Conservation (phyloP, 139 green algal species). For the Deuterostichococcus epilithicus region DNA sequence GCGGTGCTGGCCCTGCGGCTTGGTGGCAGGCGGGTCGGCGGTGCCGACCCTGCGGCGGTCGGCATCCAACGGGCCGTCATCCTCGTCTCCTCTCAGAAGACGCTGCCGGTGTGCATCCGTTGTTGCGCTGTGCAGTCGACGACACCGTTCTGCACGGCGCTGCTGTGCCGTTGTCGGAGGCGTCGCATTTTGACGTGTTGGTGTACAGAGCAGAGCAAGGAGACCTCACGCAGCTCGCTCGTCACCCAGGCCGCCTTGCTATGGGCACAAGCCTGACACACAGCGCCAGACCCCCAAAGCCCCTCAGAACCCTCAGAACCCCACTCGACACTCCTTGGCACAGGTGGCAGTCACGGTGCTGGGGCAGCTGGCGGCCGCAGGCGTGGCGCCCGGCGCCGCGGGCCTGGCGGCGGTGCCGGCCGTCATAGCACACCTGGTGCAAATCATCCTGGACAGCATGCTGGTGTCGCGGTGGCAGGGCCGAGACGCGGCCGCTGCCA, state of each 20-base stretch:
- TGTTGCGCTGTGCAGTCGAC: no score
- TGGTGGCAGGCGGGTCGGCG: background rate
- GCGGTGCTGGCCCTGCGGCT: slow-evolving; percentile 13
- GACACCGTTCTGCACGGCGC: no score
- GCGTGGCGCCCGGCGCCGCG: slow-evolving; percentile 12
- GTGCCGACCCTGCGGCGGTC: background rate
- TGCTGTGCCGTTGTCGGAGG: no score
- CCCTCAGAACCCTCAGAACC: no score
- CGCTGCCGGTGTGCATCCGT: slow-evolving; percentile 31
- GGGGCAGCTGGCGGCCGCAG: slow-evolving; percentile 19
- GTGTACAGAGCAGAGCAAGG: no score
- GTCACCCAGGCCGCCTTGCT: no score
- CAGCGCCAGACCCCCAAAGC: no score
- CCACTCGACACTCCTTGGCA: no score
- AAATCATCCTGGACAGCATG: slow-evolving; percentile 51
- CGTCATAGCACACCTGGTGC: slow-evolving; percentile 47
- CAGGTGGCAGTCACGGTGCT: slow-evolving; percentile 56
- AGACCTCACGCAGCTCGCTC: no score
- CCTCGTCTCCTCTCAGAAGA: slow-evolving; percentile 51
- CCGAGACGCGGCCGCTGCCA: slow-evolving; percentile 10
- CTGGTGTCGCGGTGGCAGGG: slow-evolving; percentile 43
- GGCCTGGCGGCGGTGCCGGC: slow-evolving; percentile 52
- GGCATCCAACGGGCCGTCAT: slow-evolving; percentile 44
- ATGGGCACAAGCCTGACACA: no score
- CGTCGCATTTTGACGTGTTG: no score